These are phyloP conservation scores for Coemansia sp. DNA, from an alignment of 192 early-diverging fungal genomes.

Conservation along the genomic window DNA sequence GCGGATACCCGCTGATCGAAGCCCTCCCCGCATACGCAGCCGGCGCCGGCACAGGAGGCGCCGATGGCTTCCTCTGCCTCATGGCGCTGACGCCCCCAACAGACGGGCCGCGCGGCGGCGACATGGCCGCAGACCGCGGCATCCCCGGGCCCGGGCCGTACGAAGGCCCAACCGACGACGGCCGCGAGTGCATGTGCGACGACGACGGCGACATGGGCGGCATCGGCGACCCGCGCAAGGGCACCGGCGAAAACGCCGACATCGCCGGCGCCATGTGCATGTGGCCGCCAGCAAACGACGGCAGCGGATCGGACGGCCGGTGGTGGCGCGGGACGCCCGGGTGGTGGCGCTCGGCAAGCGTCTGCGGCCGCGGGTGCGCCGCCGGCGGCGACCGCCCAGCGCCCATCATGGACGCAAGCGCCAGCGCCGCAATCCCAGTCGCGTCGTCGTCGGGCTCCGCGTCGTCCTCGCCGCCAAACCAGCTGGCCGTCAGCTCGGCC, in stretches of 20 bases:
- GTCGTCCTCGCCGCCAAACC: conserved; percentile 17
- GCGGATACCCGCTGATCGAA: conserved; percentile 14
- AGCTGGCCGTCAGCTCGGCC: conserved; percentile 3
- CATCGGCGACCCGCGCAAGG: conserved; percentile 8
- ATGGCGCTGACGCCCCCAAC: not conserved
- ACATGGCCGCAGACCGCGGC: conserved; percentile 6
- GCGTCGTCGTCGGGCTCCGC: conserved; percentile 29
- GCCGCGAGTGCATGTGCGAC: conserved; percentile 16
- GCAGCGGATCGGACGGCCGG: not conserved
- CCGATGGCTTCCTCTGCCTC: conserved; percentile 33
- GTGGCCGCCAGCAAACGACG: not conserved
- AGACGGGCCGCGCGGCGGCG: not conserved
- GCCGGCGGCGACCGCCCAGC: conserved; percentile 1
- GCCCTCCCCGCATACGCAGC: conserved; percentile 7
- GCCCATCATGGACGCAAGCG: conserved; percentile 51
- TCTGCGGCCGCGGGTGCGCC: conserved; percentile 7
- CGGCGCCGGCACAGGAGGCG: conserved; percentile 6
- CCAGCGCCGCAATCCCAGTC: conserved; percentile 47
- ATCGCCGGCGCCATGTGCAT: conserved; percentile 4
- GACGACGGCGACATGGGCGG: conserved; percentile 7
- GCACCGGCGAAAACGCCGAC: conserved; percentile 27
- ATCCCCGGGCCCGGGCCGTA: conserved; percentile 3
- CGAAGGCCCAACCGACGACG: conserved; percentile 32
- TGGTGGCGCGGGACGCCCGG: not conserved
- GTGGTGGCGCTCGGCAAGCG: conserved; percentile 4